Evolutionary conservation across 225 moss, liverwort and hornwort species (phyloP).

Genomic region (Marchantia polymorpha): DNA sequence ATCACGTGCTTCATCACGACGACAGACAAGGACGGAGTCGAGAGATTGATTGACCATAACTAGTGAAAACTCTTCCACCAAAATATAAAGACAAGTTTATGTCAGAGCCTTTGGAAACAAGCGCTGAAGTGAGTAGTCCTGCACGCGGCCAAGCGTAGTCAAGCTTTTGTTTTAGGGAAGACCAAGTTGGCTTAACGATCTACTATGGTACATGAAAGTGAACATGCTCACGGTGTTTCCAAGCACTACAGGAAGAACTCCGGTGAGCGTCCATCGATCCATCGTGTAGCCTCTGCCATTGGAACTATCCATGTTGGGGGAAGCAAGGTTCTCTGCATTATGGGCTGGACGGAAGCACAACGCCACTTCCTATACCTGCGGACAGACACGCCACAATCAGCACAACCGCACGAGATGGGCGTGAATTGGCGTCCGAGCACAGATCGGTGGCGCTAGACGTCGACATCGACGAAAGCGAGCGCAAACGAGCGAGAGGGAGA

Average conservation of each 20-base stretch:
- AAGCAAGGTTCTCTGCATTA: slow-evolving; percentile 1
- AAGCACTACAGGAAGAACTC: slow-evolving; percentile 10
- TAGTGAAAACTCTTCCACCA: slow-evolving; percentile 2
- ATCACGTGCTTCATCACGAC: too few relatives aligned
- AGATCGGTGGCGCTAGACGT: too few relatives aligned
- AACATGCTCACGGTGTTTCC: slow-evolving; percentile 14
- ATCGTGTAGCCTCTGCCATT: slow-evolving; percentile 9
- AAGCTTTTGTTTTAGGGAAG: not conserved
- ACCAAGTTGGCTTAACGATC: slow-evolving; percentile 11
- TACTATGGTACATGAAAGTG: slow-evolving; percentile 16
- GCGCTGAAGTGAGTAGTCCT: slow-evolving; percentile 4
- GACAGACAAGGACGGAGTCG: too few relatives aligned
- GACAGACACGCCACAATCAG: not conserved
- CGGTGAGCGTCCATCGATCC: not conserved
- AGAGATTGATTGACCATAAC: not conserved
- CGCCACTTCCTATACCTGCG: slow-evolving; percentile 21
- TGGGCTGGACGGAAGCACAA: slow-evolving; percentile 7
- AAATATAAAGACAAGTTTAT: slow-evolving; percentile 9
- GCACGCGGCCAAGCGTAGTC: not conserved
- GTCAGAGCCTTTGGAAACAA: slow-evolving; percentile 14
- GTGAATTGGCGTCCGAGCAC: not conserved
- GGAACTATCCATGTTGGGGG: not conserved
- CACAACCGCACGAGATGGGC: not conserved
- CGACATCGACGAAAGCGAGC: too few relatives aligned
- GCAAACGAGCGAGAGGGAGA: too few relatives aligned